Percentiles rank a stretch among this genome's conserved stretches.
These are phyloP conservation scores for Rhynchospora breviuscula DNA, from an alignment of 176 grass and related monocot genomes.

Conservation along the genomic window DNA sequence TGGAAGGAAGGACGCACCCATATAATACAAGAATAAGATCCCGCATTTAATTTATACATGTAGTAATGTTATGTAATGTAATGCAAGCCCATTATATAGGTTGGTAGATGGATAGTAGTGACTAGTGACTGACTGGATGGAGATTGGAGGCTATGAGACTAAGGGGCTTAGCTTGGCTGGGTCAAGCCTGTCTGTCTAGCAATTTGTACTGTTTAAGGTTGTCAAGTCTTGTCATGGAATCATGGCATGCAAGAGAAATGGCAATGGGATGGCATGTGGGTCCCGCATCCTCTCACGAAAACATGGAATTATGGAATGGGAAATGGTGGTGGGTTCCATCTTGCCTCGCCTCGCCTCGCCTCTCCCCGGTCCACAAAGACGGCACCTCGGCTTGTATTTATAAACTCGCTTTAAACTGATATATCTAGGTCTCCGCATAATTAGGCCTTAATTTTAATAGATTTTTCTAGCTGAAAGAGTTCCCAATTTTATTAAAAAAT, in stretches of 20 bases:
- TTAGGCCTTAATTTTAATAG: too few relatives aligned
- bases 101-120: background rate
- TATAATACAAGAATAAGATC: too few relatives aligned
- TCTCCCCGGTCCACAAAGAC: constrained; percentile 4
- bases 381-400: background rate
- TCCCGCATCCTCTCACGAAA: background rate
- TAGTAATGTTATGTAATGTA: background rate
- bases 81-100: background rate
- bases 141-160: background rate
- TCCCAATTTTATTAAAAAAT: too few relatives aligned
- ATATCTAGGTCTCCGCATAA: background rate
- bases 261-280: constrained; percentile 10
- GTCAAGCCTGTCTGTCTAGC: constrained; percentile 19
- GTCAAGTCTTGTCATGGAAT: constrained; percentile 38
- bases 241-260: constrained; percentile 18
- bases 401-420: background rate
- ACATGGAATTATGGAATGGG: constrained; percentile 14
- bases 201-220: constrained; percentile 37
- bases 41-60: constrained; percentile 16
- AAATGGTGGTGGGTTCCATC: constrained; percentile 10
- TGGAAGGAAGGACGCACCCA: too few relatives aligned
- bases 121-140: background rate
- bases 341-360: background rate
- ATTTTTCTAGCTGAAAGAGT: too few relatives aligned
- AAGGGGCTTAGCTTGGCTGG: background rate